Base-by-base conservation (phyloP, 805 yeast genomes). In the Metschnikowia kunwiensis region DNA sequence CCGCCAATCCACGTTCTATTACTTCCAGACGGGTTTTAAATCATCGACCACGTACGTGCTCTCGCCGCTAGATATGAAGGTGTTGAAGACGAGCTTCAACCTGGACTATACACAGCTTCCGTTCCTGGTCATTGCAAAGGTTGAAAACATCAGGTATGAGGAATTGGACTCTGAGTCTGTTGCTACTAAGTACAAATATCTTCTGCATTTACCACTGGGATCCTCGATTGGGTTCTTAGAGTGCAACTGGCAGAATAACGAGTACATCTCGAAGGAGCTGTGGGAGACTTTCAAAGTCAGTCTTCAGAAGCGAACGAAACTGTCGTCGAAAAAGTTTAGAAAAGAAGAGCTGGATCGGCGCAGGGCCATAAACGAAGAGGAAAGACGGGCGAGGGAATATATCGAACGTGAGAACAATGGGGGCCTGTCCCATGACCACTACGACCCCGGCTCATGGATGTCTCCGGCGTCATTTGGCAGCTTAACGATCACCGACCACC, bases 151-250 rank as follows among this genome's bases (percentile, higher is more conserved):
- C 24, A 73, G 67, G 31, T 74, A 74, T 52, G 94, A 84, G 24
- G 75, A 75, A 16, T 68, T 82, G 14, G 74, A 81, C 2, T 74
- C 82, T 0, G 80, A 76, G 11, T 77, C 77, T 46, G 82, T 51
- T 50, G 27, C 75, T 2, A 73, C 75, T 34, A 77, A 80, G 46
- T 72, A 72, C 55, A 89, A 87, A 57, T 87, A 84, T 56, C 61
- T 93, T 38, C 72, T 84, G 1, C 91, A 91, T 58, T 60, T 88
- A 15, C 97, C 98, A 0, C 56, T 77, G 19, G 97, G 97, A 1
- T 82, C 96, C 0, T 84, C 82, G 34, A 58, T 91, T 27, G 94
- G 88, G 8, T 79, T 86, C 44, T 55, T 93, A 36, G 97, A 93
- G 50, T 74, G 96, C 34, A 82, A 86, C 54, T 91, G 97, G 97